Conservation (phyloP, 148 eudicot species). For the Bassia scoparia region DNA sequence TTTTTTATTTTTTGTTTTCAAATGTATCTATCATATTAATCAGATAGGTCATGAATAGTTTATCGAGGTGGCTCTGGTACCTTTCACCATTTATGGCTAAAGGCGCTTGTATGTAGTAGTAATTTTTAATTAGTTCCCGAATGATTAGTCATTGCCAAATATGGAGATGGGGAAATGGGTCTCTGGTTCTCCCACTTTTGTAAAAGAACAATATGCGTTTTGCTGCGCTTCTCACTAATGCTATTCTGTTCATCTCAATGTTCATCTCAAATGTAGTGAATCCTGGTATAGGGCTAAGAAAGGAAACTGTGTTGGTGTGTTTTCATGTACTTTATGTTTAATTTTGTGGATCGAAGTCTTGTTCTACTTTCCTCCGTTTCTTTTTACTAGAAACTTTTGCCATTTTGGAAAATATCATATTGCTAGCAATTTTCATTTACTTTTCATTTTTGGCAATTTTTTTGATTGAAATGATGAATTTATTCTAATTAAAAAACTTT, state of each 20-base stretch:
- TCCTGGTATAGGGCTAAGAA: no score
- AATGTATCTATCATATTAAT: conserved; percentile 14
- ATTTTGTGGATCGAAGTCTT: no score
- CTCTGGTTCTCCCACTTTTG: conserved; percentile 26
- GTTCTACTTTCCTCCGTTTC: no score
- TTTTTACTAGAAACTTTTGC: no score
- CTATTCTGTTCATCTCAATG: conserved; percentile 4
- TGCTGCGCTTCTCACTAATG: conserved; percentile 13
- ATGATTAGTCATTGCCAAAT: conserved; percentile 18
- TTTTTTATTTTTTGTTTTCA: conserved; percentile 23
- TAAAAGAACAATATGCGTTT: conserved; percentile 6
- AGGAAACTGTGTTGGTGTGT: no score
- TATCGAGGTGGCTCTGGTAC: conserved; percentile 7
- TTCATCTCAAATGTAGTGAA: no score
- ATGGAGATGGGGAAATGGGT: conserved; percentile 26
- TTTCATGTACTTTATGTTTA: no score
- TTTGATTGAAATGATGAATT: no score
- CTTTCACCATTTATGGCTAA: conserved; percentile 25
- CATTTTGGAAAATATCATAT: no score
- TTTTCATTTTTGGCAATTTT: no score
- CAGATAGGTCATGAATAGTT: conserved; percentile 21
- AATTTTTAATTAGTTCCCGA: conserved; percentile 17
- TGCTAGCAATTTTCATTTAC: no score
- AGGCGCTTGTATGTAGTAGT: conserved; percentile 24
- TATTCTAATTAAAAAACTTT: no score